These are phyloP conservation scores for Murraya paniculata DNA, from an alignment of 345 rosid genomes.

Conservation along the genomic window DNA sequence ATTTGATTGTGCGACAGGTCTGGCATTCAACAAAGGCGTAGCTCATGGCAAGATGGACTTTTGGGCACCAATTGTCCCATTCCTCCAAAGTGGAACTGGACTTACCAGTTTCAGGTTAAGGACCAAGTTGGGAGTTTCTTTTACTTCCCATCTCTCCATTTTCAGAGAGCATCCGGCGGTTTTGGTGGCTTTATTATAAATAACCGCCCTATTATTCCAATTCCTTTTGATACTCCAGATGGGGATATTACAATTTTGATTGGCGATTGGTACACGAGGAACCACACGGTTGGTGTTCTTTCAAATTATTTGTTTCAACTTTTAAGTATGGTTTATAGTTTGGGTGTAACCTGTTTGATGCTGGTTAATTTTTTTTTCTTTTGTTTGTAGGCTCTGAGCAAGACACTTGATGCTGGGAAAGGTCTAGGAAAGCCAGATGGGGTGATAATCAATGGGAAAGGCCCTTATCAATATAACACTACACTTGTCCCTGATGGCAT, in stretches of 20 bases:
- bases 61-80: constrained; percentile 96
- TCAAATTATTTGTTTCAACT: background rate
- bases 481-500: constrained; percentile 84
- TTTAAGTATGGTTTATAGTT: background rate
- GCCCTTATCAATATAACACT: constrained; percentile 81
- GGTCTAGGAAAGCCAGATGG: constrained; percentile 97
- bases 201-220: constrained; percentile 69
- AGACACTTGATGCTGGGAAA: constrained; percentile 83
- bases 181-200: constrained; percentile 81
- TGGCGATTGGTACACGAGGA: constrained; percentile 95
- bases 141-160: constrained; percentile 95
- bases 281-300: constrained; percentile 76
- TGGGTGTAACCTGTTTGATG: background rate
- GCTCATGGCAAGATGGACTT: constrained; percentile 99
- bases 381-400: constrained; percentile 76
- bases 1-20: constrained; percentile 44
- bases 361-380: constrained; percentile 11
- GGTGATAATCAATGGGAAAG: constrained; percentile 95
- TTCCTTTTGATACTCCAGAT: constrained; percentile 78
- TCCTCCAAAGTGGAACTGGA: constrained; percentile 99
- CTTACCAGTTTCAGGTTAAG: constrained; percentile 97
- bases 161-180: constrained; percentile 96
- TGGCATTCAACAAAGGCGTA: constrained; percentile 92
- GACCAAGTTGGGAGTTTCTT: constrained; percentile 98
- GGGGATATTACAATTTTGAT: constrained; percentile 76